Percentiles rank a stretch among this genome's conserved stretches.
These are phyloP conservation scores for Globisporangium carolinianum DNA, from an alignment of 352 stramenopile genomes.

Conservation along the genomic window DNA sequence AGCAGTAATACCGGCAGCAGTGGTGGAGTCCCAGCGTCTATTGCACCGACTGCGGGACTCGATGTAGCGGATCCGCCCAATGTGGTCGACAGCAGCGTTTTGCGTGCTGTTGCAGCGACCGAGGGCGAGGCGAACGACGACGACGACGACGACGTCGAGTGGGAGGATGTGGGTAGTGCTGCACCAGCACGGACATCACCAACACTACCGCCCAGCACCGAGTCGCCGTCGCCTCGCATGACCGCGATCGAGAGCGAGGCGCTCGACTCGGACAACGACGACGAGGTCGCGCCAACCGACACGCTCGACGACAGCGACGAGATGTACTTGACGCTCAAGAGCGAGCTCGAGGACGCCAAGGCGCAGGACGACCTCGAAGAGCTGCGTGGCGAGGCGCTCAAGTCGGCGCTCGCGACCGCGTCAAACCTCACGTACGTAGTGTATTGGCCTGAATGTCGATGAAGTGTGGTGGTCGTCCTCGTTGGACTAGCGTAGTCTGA, in stretches of 20 bases:
- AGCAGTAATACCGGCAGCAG: too few relatives aligned
- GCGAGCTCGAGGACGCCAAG: constrained; percentile 67
- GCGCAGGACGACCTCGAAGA: constrained; percentile 55
- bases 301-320: constrained; percentile 26
- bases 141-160: constrained; percentile 39
- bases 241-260: not conserved
- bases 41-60: too few relatives aligned
- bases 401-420: constrained; percentile 73
- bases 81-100: not conserved
- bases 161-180: constrained; percentile 31
- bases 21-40: too few relatives aligned
- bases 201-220: not conserved
- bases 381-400: constrained; percentile 60
- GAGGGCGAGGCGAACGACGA: constrained; percentile 2
- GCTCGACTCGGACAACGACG: constrained; percentile 2
- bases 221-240: not conserved
- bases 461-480: too few relatives aligned
- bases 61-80: not conserved
- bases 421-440: constrained; percentile 68
- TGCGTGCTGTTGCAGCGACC: not conserved
- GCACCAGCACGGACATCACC: not conserved
- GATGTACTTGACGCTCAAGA: constrained; percentile 47
- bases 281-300: constrained; percentile 2
- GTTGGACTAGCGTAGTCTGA: not conserved
- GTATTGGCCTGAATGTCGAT: too few relatives aligned